These are phyloP conservation scores for Tricholoma sp. DNA, from an alignment of 768 basidiomycete species.

Conservation along the genomic window DNA sequence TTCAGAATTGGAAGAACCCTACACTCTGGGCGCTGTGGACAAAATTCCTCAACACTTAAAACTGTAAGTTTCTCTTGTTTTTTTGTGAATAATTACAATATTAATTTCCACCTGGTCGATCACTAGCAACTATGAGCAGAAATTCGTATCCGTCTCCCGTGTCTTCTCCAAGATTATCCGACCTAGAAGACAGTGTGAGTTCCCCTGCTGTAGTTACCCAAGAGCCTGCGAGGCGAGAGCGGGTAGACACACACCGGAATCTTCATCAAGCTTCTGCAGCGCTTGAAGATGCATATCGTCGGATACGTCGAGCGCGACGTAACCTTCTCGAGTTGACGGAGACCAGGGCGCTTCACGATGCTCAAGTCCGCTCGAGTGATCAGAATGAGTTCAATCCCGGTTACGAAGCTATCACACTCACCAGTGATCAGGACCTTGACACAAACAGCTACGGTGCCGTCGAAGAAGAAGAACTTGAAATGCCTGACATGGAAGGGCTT, in stretches of 20 bases:
- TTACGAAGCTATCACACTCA: constrained; percentile 32
- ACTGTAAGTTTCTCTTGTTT: not conserved
- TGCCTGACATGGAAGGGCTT: not conserved
- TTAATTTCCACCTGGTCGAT: not conserved
- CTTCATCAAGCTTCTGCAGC: constrained; percentile 49
- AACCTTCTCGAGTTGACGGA: constrained; percentile 42
- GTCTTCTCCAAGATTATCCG: constrained; percentile 16
- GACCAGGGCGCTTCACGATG: constrained; percentile 20
- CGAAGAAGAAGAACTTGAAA: not conserved
- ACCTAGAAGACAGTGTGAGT: constrained; percentile 7
- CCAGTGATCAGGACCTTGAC: constrained; percentile 13
- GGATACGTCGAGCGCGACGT: constrained; percentile 50
- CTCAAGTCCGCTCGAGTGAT: constrained; percentile 1
- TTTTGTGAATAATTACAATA: not conserved
- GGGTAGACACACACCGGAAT: constrained; percentile 27
- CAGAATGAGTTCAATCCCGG: constrained; percentile 32
- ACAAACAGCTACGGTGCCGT: constrained; percentile 1
- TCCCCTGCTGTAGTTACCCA: not conserved
- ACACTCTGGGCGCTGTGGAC: not conserved
- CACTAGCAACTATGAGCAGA: constrained; percentile 17
- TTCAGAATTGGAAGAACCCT: not conserved
- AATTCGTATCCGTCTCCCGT: constrained; percentile 26
- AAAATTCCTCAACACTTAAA: not conserved
- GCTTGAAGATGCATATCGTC: constrained; percentile 49
- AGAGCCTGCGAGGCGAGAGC: constrained; percentile 9